phyloP scores from a whole-genome alignment of 305 asterid genomes.

The Rubia tinctorum region DNA sequence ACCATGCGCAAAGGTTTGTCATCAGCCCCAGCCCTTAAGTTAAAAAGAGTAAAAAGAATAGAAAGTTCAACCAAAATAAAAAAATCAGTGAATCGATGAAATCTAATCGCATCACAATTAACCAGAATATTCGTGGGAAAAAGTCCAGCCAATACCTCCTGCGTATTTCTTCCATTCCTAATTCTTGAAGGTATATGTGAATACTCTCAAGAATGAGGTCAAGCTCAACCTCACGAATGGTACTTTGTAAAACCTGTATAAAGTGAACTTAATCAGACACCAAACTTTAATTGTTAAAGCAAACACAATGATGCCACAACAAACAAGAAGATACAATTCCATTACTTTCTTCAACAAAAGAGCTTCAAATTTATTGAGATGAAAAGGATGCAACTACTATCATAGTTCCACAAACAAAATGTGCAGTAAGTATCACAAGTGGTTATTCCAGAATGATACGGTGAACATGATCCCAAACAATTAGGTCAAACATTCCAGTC shows the following conservation, averaged over 20 bases:
- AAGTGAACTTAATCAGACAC: constrained; percentile 1
- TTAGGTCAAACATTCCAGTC: no score
- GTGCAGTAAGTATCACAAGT: not conserved
- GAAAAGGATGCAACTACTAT: not conserved
- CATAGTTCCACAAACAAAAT: not conserved
- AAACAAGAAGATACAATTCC: not conserved
- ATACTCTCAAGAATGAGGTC: constrained; percentile 97
- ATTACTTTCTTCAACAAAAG: not conserved
- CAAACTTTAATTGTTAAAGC: not conserved
- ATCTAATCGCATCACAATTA: constrained; percentile 10
- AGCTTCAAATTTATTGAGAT: not conserved
- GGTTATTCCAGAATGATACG: no score
- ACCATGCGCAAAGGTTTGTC: constrained; percentile 99
- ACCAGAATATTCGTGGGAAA: not conserved
- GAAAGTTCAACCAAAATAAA: not conserved
- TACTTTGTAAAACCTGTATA: constrained; percentile 87
- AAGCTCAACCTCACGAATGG: constrained; percentile 91
- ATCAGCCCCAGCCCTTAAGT: constrained; percentile 95
- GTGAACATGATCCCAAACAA: no score
- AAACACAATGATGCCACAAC: not conserved
- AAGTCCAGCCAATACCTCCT: constrained; percentile 54
- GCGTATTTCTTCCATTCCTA: constrained; percentile 98
- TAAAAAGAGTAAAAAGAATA: constrained; percentile 12
- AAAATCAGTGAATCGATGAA: not conserved
- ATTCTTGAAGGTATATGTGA: constrained; percentile 90